Base-by-base conservation (phyloP, 1,139 yeast genomes). In the Blastobotrys capitulatus region DNA sequence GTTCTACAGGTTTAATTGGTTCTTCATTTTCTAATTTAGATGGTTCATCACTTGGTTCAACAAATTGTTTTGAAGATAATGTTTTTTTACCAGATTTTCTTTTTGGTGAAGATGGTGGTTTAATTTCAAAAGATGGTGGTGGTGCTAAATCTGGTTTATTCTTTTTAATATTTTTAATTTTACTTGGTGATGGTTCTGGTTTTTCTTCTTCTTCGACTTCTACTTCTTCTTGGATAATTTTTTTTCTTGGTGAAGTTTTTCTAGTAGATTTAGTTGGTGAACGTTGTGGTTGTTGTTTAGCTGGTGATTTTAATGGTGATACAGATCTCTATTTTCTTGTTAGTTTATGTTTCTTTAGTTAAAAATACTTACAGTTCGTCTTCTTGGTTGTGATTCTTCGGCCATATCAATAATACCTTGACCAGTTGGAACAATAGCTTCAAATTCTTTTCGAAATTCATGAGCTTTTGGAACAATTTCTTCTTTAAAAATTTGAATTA, bases 401-500 rank as follows among this genome's bases (percentile, higher is more conserved):
- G 22, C 29, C 1, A 66, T 70, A 49, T 68, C 66, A 13, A 64
- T 66, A 36, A 70, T 64, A 12, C 64, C 68, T 2, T 57, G 54
- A 4, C 61, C 60, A 9, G 61, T 54, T 5, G 70, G 62, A 13
- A 60, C 64, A 6, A 55, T 52, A 22, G 51, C 54, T 5, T 57
- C 53, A 19, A 60, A 63, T 47, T 63, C 61, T 12, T 56, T 57
- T 44, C 75, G 61, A 37, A 77, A 60, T 38, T 60, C 54, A 0
- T 61, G 58, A 1, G 78, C 68, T 12, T 69, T 65, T 0, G 79
- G 74, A 12, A 64, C 61, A 42, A 86, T 70, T n/a, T 78, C 63
- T 2, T 68, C 62, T 16, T 73, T 67, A 62, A 82, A 86, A 6
- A 83, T 61, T 16, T 69, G 70, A 8, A 86, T 66, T 51, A 86